Evolutionary conservation across 495 filamentous ascomycete genomes (phyloP), one percentile per base, ranked within the genome.

Genomic region (Mytilinidion resinicola): DNA sequence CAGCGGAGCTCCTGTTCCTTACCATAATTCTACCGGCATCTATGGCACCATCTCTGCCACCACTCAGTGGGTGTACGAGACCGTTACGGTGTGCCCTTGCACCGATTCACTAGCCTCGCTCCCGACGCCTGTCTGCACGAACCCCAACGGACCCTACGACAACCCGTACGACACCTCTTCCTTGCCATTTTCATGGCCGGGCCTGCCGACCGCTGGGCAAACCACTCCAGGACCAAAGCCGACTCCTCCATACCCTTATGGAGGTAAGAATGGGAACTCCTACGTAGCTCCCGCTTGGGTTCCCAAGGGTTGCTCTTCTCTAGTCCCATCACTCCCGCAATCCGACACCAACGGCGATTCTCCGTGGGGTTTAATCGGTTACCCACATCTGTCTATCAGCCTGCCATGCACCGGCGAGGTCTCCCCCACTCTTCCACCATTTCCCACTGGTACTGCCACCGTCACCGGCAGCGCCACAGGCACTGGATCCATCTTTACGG

Each of bases 271-370:
- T 9, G 51, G 41, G 19, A 53, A 50, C 1, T 11, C 46, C 4
- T 65, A 65, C 49, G 50, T 57, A 3, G 62, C 62, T 1, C 62
- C 62, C 20, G 62, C 62, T 20, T 65, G 62, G 62, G 55, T 65
- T 36, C 62, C 62, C 0, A 61, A 61, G 35, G 62, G 58, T 1
- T 30, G 25, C n/a, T 33, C 59, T 34, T 60, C 56, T 37, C 53
- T 69, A n/a, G 41, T 57, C 1, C 37, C 53, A 5, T 50, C 57
- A 9, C 25, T 69, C 7, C 55, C 67, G 3, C 57, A 64, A 44
- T 35, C 36, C 8, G 44, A 56, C 36, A 55, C 56, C 33, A 64
- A 62, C 43, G 67, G 67, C 15, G 53, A 60, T 15, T 63, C 56
- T 6, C 50, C 38, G n/a, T 62, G 63, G 55, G 67, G 67, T 25